phyloP scores from a whole-genome alignment of 1,284 basidiomycete species.

The Takashimella tepidaria region DNA sequence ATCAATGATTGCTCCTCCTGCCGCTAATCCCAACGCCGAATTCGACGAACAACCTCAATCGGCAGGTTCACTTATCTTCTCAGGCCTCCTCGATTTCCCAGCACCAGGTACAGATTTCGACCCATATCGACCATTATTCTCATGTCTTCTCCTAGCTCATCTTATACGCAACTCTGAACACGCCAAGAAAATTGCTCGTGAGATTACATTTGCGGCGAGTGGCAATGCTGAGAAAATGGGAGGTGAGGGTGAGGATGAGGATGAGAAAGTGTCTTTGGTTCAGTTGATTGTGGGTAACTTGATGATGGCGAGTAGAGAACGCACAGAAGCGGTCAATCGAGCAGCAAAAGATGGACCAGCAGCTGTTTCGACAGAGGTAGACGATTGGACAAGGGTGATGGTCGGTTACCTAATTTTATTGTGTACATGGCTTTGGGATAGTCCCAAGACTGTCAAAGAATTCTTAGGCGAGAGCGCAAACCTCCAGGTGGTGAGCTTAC shows the following conservation, averaged over 20 bases:
- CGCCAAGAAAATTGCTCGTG: slow-evolving; percentile 53
- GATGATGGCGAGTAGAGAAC: slow-evolving; percentile 57
- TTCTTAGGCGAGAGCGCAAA: slow-evolving; percentile 85
- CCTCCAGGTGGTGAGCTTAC: slow-evolving; percentile 73
- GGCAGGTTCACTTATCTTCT: slow-evolving; percentile 52
- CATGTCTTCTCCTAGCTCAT: slow-evolving; percentile 52
- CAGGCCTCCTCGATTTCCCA: slow-evolving; percentile 50
- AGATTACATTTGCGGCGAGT: slow-evolving; percentile 46
- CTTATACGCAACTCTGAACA: slow-evolving; percentile 54
- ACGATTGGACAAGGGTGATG: slow-evolving; percentile 84
- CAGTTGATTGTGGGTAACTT: slow-evolving; percentile 58
- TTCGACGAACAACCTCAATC: slow-evolving; percentile 34
- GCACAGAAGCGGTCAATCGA: slow-evolving; percentile 48
- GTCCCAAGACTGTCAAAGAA: slow-evolving; percentile 76
- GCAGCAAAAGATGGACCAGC: slow-evolving; percentile 36
- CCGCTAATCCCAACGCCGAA: slow-evolving; percentile 24
- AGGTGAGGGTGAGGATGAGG: slow-evolving; percentile 44
- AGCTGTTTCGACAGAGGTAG: slow-evolving; percentile 43
- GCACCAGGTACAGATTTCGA: slow-evolving; percentile 44
- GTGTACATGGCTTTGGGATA: slow-evolving; percentile 95
- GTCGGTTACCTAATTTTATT: slow-evolving; percentile 79
- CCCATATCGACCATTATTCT: slow-evolving; percentile 53
- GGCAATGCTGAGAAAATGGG: slow-evolving; percentile 33
- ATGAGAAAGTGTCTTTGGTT: slow-evolving; percentile 53
- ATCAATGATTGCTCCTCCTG: slow-evolving; percentile 31